These are phyloP conservation scores for Evansstolkia leycettana DNA, from an alignment of 495 filamentous ascomycete genomes.

Conservation along the genomic window DNA sequence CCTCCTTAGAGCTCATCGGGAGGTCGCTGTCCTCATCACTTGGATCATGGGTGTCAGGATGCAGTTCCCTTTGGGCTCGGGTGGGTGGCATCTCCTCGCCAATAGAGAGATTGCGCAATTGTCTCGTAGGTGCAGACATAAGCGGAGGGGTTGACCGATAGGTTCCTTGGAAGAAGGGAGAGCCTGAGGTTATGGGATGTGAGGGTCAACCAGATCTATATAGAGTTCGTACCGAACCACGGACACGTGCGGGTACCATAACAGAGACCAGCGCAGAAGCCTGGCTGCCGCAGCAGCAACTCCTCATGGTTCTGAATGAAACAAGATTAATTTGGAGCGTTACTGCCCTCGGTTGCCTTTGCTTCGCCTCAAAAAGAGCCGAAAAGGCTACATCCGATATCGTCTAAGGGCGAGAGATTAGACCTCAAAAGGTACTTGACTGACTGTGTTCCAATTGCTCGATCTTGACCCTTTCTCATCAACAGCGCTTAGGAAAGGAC, in stretches of 20 bases:
- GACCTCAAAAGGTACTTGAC: no score
- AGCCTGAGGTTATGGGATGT: conserved; percentile 1
- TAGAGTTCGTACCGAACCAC: conserved; percentile 31
- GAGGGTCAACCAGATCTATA: conserved; percentile 8
- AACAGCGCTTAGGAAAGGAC: no score
- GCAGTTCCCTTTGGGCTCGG: conserved; percentile 11
- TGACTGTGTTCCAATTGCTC: no score
- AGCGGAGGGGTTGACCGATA: background rate
- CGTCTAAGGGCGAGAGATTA: no score
- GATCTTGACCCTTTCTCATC: no score
- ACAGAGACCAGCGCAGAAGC: conserved; percentile 7
- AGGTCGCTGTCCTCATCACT: conserved; percentile 11
- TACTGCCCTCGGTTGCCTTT: no score
- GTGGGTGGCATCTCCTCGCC: conserved; percentile 15
- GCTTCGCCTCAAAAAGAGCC: no score
- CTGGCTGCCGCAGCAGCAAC: conserved; percentile 3
- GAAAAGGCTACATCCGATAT: no score
- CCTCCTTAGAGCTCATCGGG: conserved; percentile 2
- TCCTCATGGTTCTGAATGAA: background rate
- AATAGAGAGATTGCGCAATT: conserved; percentile 28
- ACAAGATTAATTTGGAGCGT: no score
- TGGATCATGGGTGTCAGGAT: conserved; percentile 8
- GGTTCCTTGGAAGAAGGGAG: background rate
- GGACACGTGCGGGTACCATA: conserved; percentile 26
- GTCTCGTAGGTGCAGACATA: conserved; percentile 31